Base-by-base conservation (phyloP, 495 filamentous ascomycete species). In the Durotheca rogersii region DNA sequence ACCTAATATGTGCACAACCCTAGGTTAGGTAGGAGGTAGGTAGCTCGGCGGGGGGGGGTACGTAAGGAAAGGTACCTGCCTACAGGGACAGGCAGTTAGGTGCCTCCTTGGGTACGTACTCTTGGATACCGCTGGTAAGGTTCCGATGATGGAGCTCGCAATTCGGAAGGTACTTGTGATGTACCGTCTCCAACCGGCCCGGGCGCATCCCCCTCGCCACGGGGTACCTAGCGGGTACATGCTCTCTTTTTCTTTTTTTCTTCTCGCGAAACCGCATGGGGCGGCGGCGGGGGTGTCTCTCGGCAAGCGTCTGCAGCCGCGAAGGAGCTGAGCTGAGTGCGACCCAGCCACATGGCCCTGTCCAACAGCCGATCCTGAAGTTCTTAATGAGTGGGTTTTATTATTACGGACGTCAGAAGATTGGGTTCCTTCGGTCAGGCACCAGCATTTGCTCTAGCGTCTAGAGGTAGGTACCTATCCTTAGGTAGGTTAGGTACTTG, bases 271-370 rank as follows among this genome's bases (percentile, higher is more conserved):
- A 4, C 4, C 50, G 38, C 21, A 48, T 46, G 41, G 49, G 50
- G 53, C 50, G 36, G 50, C 44, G 56, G 45, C 46, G 7, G 47
- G 39, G 56, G 55, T 49, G 45, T 45, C 56, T 50, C 45, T 42
- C 56, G 56, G 56, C 56, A 59, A 59, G 56, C 56, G 32, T 54
- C 56, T 59, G 56, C 56, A 59, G 50, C 56, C 50, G 50, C 56
- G 51, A 59, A 58, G 51, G 48, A 53, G 56, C 50, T 59, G 51
- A 59, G 50, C 50, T 59, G 56, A 59, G 56, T 59, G 40, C 56
- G 45, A 59, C 56, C 56, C 50, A 54, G 56, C 56, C 56, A 54
- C 56, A 59, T 59, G 56, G 56, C 56, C 56, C 56, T 59, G 56
- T 59, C 46, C 16, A 53, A 59, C 56, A 59, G 56, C 56, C 50